A percentile compares a stretch with the other conserved stretches of the same genome.
These are phyloP conservation scores for Urtica urens DNA, from an alignment of 306 rosid genomes.

Conservation along the genomic window DNA sequence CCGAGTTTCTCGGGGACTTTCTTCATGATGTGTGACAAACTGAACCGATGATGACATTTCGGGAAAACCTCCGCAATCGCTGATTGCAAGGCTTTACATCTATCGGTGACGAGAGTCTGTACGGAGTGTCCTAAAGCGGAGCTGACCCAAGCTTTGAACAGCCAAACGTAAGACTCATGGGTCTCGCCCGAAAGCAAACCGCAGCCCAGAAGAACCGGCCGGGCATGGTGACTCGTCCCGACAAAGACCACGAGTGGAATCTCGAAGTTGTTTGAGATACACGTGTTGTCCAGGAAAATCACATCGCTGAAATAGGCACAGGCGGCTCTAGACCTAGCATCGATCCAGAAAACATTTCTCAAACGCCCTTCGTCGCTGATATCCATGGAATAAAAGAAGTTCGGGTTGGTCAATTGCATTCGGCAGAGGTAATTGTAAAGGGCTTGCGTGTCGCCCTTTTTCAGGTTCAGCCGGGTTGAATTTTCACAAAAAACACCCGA, in stretches of 20 bases:
- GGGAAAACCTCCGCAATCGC: slow-evolving; percentile 65
- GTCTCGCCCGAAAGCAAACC: slow-evolving; percentile 83
- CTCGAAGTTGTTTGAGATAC: slow-evolving; percentile 70
- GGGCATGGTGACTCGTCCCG: slow-evolving; percentile 86
- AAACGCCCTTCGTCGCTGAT: slow-evolving; percentile 68
- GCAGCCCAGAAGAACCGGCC: slow-evolving; percentile 69
- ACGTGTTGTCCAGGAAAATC: slow-evolving; percentile 59
- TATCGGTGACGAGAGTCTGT: slow-evolving; percentile 70
- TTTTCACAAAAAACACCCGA: slow-evolving; percentile 23
- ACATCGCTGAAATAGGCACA: slow-evolving; percentile 75
- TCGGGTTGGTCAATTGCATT: slow-evolving; percentile 80
- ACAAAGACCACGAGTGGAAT: slow-evolving; percentile 82
- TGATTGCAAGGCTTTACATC: slow-evolving; percentile 60
- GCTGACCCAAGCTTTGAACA: slow-evolving; percentile 71
- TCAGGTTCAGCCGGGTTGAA: slow-evolving; percentile 51
- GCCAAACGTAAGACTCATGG: slow-evolving; percentile 60
- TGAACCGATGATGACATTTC: slow-evolving; percentile 61
- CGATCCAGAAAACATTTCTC: slow-evolving; percentile 79
- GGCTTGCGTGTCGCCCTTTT: slow-evolving; percentile 78
- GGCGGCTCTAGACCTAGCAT: slow-evolving; percentile 72
- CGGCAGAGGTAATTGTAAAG: slow-evolving; percentile 84
- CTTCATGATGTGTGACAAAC: slow-evolving; percentile 77
- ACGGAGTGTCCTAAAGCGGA: slow-evolving; percentile 56
- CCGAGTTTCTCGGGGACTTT: slow-evolving; percentile 84
- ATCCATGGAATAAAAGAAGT: slow-evolving; percentile 93